phyloP scores from a whole-genome alignment of 208 protist species.

The Wallacemonas collosoma region DNA sequence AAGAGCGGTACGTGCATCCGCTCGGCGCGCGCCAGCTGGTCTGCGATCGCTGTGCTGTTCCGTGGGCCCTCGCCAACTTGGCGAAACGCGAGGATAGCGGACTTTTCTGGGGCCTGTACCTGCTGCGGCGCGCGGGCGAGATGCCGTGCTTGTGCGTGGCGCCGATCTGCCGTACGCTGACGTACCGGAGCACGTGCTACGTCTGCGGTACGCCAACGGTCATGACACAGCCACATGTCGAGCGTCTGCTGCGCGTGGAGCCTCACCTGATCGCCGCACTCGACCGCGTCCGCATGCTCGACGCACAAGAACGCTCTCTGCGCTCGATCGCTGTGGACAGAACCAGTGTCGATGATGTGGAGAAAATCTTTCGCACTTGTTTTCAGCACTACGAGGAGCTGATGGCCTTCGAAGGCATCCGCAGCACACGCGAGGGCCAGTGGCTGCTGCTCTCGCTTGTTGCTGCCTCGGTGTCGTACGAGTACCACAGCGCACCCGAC shows the following conservation, averaged over 20 bases:
- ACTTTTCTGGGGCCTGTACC: constrained; percentile 74
- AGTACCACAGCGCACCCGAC: constrained; percentile 64
- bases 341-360: constrained; percentile 36
- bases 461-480: constrained; percentile 55
- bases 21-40: constrained; percentile 42
- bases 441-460: constrained; percentile 62
- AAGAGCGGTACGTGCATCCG: constrained; percentile 56
- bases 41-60: constrained; percentile 65
- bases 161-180: constrained; percentile 49
- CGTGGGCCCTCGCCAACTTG: constrained; percentile 51
- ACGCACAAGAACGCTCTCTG: constrained; percentile 33
- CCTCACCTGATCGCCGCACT: constrained; percentile 2
- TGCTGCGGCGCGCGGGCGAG: constrained; percentile 46
- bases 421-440: constrained; percentile 33
- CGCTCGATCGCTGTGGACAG: constrained; percentile 39
- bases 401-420: constrained; percentile 41
- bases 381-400: constrained; percentile 65
- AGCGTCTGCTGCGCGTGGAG: constrained; percentile 43
- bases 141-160: constrained; percentile 66
- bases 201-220: constrained; percentile 64
- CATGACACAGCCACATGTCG: constrained; percentile 55
- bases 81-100: constrained; percentile 31
- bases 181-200: constrained; percentile 47
- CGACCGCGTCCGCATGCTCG: constrained; percentile 31
- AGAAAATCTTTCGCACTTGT: constrained; percentile 42